Evolutionary conservation across 768 basidiomycete species (phyloP), one percentile per base, ranked within the genome.

Genomic region (Filobasidium floriforme): DNA sequence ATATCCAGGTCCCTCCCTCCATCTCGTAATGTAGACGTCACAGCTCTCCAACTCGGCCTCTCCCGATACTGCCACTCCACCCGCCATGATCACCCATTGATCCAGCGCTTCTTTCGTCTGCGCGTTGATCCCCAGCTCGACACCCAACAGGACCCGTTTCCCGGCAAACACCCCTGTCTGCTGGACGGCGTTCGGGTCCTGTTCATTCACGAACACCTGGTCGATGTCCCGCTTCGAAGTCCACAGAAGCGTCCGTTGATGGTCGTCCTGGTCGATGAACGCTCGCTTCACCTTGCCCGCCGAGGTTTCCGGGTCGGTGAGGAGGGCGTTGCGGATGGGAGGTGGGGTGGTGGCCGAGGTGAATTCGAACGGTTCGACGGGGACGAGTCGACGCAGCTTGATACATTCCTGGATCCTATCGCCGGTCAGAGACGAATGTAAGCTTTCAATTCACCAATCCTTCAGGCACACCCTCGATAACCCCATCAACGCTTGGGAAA

Each of bases 21-120:
- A 87, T 66, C 84, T 80, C 12, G 88, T 86, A 18, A 96, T 80
- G n/a, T 88, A 82, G 0, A 91, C 81, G 75, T 93, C 90, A 86
- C 80, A 29, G 70, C 61, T 43, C 0, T 22, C 40, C 19, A 63
- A 69, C 51, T 69, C 65, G 19, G 63, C 65, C 18, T 70, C 70
- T 24, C 73, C 71, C 41, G 72, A 65, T n/a, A 86, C 72, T 22
- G 84, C 69, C 28, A 79, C 63, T 0, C 88, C 88, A 7, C 89
- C 88, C 0, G 84, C 84, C 0, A 85, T 81, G 40, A 73, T 71
- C n/a, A 92, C 83, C 10, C 85, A 83, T 0, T 80, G 80, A 65
- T 85, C 83, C 0, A 91, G 82, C 0, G 85, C 86, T 4, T 79
- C 78, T 9, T 83, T 80, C 32, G 86, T 80, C 0, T 82, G 79